Percentiles rank a stretch among this genome's conserved stretches.
These are phyloP conservation scores for Xylariaceae sp. DNA, from an alignment of 2,329 filamentous ascomycete genomes.

Conservation along the genomic window DNA sequence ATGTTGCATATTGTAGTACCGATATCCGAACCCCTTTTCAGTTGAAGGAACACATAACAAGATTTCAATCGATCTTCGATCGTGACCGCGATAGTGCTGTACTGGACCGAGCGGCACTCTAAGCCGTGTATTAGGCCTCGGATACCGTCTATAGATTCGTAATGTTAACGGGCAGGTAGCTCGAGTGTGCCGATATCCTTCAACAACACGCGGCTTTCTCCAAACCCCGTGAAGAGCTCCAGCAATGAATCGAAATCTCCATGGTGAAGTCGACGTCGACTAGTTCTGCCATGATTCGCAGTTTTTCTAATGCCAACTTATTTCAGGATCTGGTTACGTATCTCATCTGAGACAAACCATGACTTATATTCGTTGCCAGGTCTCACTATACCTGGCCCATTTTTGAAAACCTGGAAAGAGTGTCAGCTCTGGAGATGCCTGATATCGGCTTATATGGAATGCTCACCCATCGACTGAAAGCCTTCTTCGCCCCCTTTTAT, in stretches of 20 bases:
- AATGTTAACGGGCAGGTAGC: neutral
- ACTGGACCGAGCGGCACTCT: neutral
- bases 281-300: neutral
- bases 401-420: conserved; percentile 46
- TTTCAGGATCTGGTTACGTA: conserved; percentile 4
- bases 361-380: conserved; percentile 42
- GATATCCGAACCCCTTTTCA: conserved; percentile 1
- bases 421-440: conserved; percentile 12
- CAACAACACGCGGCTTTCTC: conserved; percentile 3
- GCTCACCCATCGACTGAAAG: conserved; percentile 49
- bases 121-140: neutral
- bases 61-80: neutral
- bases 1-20: conserved; percentile 4
- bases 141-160: neutral
- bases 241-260: neutral
- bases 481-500: conserved; percentile 46
- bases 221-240: neutral
- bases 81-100: neutral
- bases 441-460: neutral
- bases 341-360: conserved; percentile 1
- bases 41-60: neutral
- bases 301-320: too few species aligned
- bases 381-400: conserved; percentile 54
- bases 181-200: neutral
- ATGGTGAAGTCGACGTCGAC: neutral